Evolutionary conservation across 495 filamentous ascomycete genomes (phyloP), one percentile per base, ranked within the genome.

Genomic region (Trypethelium eluteriae): DNA sequence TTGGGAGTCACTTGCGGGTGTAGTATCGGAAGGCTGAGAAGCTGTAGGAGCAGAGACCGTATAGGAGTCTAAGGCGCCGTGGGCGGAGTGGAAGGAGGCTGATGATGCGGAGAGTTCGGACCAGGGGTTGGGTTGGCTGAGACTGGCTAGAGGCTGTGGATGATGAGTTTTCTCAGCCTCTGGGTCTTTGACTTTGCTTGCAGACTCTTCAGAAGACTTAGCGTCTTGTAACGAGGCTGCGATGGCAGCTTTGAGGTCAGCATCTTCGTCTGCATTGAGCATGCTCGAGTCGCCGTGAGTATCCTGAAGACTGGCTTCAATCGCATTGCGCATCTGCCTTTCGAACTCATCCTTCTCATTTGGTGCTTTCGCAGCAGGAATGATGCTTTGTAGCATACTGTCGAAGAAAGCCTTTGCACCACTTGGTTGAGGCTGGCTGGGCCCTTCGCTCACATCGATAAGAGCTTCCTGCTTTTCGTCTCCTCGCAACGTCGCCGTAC

Each of bases 201-300:
- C 1, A 34, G 32, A 7, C 53, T 59, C 25, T 10, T 59, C 32
- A 2, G 34, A 32, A 5, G 32, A 11, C 25, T 53, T 59, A 2
- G 32, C 53, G 1, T 59, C 53, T 18, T 59, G 35, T 38, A 63
- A 47, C 10, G 62, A 63, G 14, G 62, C 62, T 5, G 38, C 38
- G 16, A 63, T 63, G 4, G 62, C 62, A n/a, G 62, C 62, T 47
- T 63, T 63, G 10, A 63, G 62, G n/a, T 39, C 62, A 11, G 14
- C 62, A 34, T 63, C 62, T 63, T 63, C 62, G n/a, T 47, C 62
- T 47, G 14, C 35, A 18, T 18, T 32, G 25, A 41, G 59, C 49
- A 53, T 53, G 49, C 49, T 53, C 5, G 49, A 36, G 53, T 59
- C 53, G 53, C 53, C 4, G 32, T 59, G 32, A 32, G 53, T 59